A percentile compares a stretch with the other conserved stretches of the same genome.
Evolutionary conservation across 148 eudicot species (phyloP).

Genomic region (Rhododendron vialii): DNA sequence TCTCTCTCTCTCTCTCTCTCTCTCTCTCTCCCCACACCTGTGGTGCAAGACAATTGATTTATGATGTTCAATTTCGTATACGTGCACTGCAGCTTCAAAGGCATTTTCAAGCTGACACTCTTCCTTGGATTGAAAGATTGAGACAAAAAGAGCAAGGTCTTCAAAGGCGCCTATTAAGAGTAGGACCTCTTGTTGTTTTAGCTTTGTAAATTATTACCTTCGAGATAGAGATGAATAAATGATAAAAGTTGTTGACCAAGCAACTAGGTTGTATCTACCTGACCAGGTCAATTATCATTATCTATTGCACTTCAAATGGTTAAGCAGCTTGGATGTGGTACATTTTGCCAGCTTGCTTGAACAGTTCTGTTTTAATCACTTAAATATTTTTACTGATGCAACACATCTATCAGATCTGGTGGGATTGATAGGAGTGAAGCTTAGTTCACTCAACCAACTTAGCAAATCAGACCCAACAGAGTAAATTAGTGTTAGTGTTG

Average conservation of each 20-base stretch:
- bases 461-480: neutral
- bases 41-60: neutral
- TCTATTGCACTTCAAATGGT: slow-evolving; percentile 2
- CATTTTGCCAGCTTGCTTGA: slow-evolving; percentile 2
- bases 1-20: neutral
- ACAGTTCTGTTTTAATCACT: neutral
- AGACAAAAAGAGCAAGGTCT: slow-evolving; percentile 92
- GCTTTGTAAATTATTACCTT: neutral
- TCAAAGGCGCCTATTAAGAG: slow-evolving; percentile 91
- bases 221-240: neutral
- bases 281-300: neutral
- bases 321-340: neutral
- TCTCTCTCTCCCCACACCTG: neutral
- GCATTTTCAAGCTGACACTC: slow-evolving; percentile 91
- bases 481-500: neutral
- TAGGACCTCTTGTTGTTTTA: slow-evolving; percentile 20
- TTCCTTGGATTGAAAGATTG: slow-evolving; percentile 88
- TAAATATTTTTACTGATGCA: neutral
- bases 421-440: neutral
- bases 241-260: neutral
- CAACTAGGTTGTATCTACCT: neutral
- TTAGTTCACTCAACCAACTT: neutral
- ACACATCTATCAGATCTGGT: neutral
- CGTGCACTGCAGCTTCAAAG: slow-evolving; percentile 72
- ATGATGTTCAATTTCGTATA: slow-evolving; percentile 4